These are phyloP conservation scores for Rosa chinensis DNA, from an alignment of 306 rosid species.

Conservation along the genomic window DNA sequence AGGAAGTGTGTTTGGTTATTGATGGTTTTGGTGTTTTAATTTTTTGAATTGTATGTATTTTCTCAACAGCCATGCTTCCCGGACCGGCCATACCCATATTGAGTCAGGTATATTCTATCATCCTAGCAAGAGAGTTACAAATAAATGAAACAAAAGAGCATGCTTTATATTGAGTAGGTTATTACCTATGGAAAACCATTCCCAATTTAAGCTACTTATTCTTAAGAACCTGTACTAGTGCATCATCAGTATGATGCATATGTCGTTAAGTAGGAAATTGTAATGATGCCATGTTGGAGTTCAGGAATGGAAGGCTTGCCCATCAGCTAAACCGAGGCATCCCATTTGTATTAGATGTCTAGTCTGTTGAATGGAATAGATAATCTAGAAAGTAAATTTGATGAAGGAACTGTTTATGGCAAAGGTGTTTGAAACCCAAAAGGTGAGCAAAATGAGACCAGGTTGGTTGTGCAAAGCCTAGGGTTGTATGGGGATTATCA, in stretches of 20 bases:
- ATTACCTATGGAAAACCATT: neutral
- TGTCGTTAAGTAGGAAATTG: neutral
- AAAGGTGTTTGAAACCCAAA: neutral
- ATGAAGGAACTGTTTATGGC: neutral
- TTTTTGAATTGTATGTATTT: slow-evolving; percentile 45
- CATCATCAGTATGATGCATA: neutral
- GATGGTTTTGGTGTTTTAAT: slow-evolving; percentile 21
- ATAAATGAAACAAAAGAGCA: neutral
- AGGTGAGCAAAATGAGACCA: neutral
- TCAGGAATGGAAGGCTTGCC: neutral
- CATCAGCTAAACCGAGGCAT: neutral
- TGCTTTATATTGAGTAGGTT: neutral
- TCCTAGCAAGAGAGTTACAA: neutral
- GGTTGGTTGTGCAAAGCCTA: neutral
- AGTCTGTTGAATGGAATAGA: neutral
- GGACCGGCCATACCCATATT: slow-evolving; percentile 94
- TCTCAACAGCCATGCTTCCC: slow-evolving; percentile 84
- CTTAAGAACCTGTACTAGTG: neutral
- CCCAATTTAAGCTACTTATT: neutral
- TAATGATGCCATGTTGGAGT: neutral
- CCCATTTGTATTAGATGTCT: neutral
- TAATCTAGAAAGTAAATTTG: neutral
- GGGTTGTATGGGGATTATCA: neutral
- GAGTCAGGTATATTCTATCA: slow-evolving; percentile 66
- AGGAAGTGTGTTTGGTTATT: neutral